Evolutionary conservation across 805 yeast genomes (phyloP).

Genomic region (Metschnikowia aberdeeniae): DNA sequence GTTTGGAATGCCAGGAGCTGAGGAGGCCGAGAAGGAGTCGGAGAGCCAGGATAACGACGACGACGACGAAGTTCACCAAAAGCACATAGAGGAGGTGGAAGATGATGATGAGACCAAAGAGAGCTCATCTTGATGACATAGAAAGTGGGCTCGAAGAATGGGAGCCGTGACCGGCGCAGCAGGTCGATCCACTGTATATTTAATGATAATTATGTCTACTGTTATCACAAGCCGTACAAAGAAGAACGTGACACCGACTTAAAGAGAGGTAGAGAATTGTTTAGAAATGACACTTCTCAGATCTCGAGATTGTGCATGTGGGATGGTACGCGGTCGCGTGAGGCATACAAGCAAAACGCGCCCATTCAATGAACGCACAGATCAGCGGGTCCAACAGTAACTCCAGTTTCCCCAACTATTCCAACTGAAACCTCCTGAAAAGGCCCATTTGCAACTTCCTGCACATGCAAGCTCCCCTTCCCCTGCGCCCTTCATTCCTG

Average conservation of each 20-base stretch:
- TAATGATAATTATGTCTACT: conserved; percentile 15
- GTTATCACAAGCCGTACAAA: too few species aligned
- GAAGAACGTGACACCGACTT: background rate
- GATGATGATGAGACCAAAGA: conserved; percentile 20
- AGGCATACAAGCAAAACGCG: conserved; percentile 6
- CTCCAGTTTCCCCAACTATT: background rate
- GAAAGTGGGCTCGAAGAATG: conserved; percentile 4
- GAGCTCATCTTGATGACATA: conserved; percentile 4
- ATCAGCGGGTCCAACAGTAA: background rate
- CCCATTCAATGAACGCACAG: background rate
- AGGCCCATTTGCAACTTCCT: background rate
- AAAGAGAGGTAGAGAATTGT: background rate
- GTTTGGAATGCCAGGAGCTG: conserved; percentile 36
- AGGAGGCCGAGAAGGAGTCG: conserved; percentile 17
- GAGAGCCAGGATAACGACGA: conserved; percentile 29
- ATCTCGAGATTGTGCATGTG: too few species aligned
- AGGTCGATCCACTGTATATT: conserved; percentile 10
- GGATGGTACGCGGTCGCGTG: background rate
- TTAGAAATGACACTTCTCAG: background rate
- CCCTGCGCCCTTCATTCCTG: background rate
- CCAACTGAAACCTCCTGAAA: too few species aligned
- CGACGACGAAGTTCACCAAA: conserved; percentile 24
- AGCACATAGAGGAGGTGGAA: conserved; percentile 32
- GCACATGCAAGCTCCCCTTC: background rate
- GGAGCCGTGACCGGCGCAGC: too few species aligned